Base-by-base conservation (phyloP, 2,329 filamentous ascomycete species). In the Colletotrichum graminicola region DNA sequence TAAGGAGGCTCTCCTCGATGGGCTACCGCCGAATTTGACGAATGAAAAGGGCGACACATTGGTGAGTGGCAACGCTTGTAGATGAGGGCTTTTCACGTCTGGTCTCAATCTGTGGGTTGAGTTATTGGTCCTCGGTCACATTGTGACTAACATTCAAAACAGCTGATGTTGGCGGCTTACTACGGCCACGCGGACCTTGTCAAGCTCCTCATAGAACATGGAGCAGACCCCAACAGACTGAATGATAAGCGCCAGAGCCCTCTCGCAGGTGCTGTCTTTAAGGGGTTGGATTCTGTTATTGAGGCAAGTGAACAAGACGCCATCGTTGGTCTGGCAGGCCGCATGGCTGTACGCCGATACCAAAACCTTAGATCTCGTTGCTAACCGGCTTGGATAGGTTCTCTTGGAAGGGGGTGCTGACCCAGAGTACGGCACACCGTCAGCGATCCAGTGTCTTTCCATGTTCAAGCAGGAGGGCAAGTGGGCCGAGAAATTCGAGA, bases 81-180 rank as follows among this genome's bases (percentile, higher is more conserved):
- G 21, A 14, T 43, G 51, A 29, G 11, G 11, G 10, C 29, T 55
- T 11, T 62, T 41, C 59, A 32, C 21, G 62, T 21, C 29, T 14
- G 61, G 26, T 12, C 47, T 18, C 29, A 23, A 29, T 29, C 39
- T n/a, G 12, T 14, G 6, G n/a, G 21, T 2, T 1, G 21, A 23
- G 29, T 21, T 21, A 7, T 18, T 18, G 4, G 34, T 51, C n/a
- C 29, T 10, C 16, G 39, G 6, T 39, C 8, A 18, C 21, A 10
- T 41, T 11, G n/a, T 23, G 39, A 68, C 49, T 36, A 45, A 59
- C 36, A 8, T 3, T 52, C 23, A 6, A 6, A 7, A 11, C 63
- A 89, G 88, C 82, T 94, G 71, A 94, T 94, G 92, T 86, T 94
- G 2, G 89, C 91, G 0, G 86, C 91, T 0, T 94, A 94, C 76